A percentile compares a stretch with the other conserved stretches of the same genome.
These are phyloP conservation scores for Skeletonema grethae DNA, from an alignment of 108 stramenopile genomes.

Conservation along the genomic window DNA sequence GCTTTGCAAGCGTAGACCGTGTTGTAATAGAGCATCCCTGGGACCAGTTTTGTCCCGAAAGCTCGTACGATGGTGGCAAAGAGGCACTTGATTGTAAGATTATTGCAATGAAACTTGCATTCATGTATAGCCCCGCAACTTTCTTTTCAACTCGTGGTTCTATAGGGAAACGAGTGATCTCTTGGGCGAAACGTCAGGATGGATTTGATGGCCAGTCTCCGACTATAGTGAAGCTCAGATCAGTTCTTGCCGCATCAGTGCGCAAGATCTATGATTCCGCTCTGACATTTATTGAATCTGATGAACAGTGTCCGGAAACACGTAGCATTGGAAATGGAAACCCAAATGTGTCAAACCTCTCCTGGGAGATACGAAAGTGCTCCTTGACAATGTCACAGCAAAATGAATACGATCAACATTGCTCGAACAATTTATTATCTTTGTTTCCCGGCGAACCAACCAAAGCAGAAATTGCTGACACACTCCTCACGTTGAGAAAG, in stretches of 20 bases:
- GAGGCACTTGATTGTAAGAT: conserved; percentile 9
- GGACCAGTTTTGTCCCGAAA: conserved; percentile 3
- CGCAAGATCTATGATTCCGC: conserved; percentile 3
- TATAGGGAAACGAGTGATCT: conserved; percentile 47
- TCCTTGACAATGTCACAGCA: conserved; percentile 46
- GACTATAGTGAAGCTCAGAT: neutral
- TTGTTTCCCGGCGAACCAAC: conserved; percentile 39
- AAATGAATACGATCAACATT: conserved; percentile 54
- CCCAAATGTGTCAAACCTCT: neutral
- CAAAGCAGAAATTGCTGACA: conserved; percentile 23
- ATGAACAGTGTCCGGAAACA: neutral
- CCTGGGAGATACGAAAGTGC: conserved; percentile 58
- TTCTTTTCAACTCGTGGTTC: conserved; percentile 30
- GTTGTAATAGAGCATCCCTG: conserved; percentile 35
- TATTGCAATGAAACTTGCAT: conserved; percentile 51
- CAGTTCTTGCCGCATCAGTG: conserved; percentile 16
- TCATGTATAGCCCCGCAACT: conserved; percentile 26
- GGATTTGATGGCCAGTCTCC: conserved; percentile 3
- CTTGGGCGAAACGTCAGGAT: conserved; percentile 48
- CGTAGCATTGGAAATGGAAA: neutral
- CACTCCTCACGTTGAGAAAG: conserved; percentile 38
- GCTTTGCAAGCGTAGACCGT: conserved; percentile 26
- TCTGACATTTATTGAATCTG: neutral
- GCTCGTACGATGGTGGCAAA: neutral
- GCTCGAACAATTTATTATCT: conserved; percentile 14